Evolutionary conservation across 2,329 filamentous ascomycete genomes (phyloP).

Genomic region (Dothidotthia symphoricarpi): DNA sequence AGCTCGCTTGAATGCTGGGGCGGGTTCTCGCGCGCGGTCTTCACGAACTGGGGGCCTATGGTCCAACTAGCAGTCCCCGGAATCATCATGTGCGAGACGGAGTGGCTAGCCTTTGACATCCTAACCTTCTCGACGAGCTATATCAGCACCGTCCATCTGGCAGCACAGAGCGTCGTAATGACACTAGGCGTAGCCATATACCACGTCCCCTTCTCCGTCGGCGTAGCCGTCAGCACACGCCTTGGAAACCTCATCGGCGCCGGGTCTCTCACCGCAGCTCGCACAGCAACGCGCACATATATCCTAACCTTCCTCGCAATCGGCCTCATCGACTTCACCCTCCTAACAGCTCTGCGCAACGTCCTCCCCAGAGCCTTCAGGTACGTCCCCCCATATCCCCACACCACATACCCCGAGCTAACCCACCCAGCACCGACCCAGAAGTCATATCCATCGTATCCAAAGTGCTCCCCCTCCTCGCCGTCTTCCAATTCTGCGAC

Average conservation of each 20-base stretch:
- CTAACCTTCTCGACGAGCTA: constrained; percentile 73
- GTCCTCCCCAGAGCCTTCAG: constrained; percentile 36
- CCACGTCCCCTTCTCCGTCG: constrained; percentile 44
- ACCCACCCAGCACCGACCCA: constrained; percentile 24
- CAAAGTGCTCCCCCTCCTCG: constrained; percentile 37
- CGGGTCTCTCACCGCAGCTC: constrained; percentile 34
- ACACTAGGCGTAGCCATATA: constrained; percentile 39
- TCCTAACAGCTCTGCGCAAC: constrained; percentile 32
- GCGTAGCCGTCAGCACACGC: constrained; percentile 41
- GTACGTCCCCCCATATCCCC: too few relatives aligned
- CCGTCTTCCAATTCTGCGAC: constrained; percentile 42
- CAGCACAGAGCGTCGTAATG: constrained; percentile 63
- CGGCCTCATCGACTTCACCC: constrained; percentile 35
- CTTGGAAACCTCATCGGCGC: constrained; percentile 43
- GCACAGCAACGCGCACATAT: constrained; percentile 36
- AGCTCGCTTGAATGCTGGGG: constrained; percentile 60
- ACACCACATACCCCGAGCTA: too few relatives aligned
- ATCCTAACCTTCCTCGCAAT: constrained; percentile 37
- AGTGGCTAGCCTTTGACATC: constrained; percentile 42
- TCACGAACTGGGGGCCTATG: constrained; percentile 79
- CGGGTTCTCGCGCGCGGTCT: constrained; percentile 66
- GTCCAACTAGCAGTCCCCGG: constrained; percentile 84
- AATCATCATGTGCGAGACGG: constrained; percentile 86
- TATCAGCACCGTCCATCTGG: constrained; percentile 75
- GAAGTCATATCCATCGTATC: constrained; percentile 37